These are phyloP conservation scores for Elsinoe arachidis DNA, from an alignment of 2,329 filamentous ascomycete genomes.

Conservation along the genomic window DNA sequence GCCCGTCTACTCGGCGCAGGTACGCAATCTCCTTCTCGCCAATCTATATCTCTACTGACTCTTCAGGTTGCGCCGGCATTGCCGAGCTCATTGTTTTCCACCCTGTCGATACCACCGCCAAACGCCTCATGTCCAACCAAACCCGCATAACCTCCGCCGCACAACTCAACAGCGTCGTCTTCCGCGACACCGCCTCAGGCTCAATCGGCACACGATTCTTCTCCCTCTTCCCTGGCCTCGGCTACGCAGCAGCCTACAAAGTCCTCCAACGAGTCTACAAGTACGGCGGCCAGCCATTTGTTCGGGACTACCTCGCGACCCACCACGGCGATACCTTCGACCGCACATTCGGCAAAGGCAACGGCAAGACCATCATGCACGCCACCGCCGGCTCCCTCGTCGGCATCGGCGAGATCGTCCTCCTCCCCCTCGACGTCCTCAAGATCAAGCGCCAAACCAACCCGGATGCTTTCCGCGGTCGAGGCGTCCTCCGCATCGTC, in stretches of 20 bases:
- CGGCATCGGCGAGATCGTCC: slow-evolving; percentile 92
- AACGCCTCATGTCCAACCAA: slow-evolving; percentile 98
- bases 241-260: slow-evolving; percentile 97
- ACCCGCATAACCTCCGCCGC: slow-evolving; percentile 47
- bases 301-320: slow-evolving; percentile 73
- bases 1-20: slow-evolving; percentile 88
- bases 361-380: slow-evolving; percentile 96
- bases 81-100: slow-evolving; percentile 90
- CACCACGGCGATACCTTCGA: slow-evolving; percentile 82
- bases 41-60: slow-evolving; percentile 11
- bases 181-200: slow-evolving; percentile 76
- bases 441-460: slow-evolving; percentile 99
- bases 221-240: slow-evolving; percentile 91
- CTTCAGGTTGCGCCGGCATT: slow-evolving; percentile 77
- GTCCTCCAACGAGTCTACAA: slow-evolving; percentile 97
- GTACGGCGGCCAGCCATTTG: slow-evolving; percentile 94
- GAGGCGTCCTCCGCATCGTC: slow-evolving; percentile 82
- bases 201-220: slow-evolving; percentile 70
- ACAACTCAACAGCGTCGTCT: slow-evolving; percentile 83
- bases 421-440: slow-evolving; percentile 88
- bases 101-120: slow-evolving; percentile 94
- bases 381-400: slow-evolving; percentile 93
- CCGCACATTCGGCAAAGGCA: slow-evolving; percentile 85
- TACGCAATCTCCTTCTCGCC: slow-evolving; percentile 35
- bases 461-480: slow-evolving; percentile 92